Evolutionary conservation across 2,329 filamentous ascomycete species (phyloP).

Genomic region (Botrytis cinerea): DNA sequence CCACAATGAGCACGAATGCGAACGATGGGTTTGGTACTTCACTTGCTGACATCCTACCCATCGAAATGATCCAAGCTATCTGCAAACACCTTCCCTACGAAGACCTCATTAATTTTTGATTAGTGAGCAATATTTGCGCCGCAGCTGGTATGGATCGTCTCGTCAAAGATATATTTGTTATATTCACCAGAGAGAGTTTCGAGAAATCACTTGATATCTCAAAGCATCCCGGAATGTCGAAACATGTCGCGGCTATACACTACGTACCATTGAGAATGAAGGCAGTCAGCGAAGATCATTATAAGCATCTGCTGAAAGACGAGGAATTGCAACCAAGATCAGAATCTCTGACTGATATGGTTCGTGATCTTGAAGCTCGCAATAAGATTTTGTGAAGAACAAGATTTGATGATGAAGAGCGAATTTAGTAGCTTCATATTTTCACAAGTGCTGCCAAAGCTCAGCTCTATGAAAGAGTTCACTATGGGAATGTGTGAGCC

Average conservation of each 20-base stretch:
- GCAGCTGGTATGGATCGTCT: neutral
- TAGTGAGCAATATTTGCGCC: neutral
- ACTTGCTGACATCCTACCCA: neutral
- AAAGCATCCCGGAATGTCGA: neutral
- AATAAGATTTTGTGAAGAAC: neutral
- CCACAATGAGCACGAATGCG: neutral
- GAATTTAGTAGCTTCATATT: neutral
- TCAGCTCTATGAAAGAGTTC: neutral
- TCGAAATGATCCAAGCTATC: neutral
- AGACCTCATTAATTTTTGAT: neutral
- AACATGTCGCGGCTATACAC: neutral
- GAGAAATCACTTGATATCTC: neutral
- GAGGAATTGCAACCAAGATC: neutral
- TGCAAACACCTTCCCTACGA: accelerated
- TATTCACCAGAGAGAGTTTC: conserved; percentile 11
- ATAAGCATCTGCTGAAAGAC: no score
- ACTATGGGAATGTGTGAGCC: accelerated
- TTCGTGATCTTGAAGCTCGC: neutral
- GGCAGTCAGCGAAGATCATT: neutral
- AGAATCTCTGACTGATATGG: neutral
- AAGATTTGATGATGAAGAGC: neutral
- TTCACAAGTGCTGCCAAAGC: neutral
- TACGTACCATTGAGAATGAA: neutral
- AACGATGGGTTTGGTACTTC: neutral
- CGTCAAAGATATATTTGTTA: neutral